Base-by-base conservation (phyloP, 1,284 basidiomycete genomes). In the Sutorius eximius region DNA sequence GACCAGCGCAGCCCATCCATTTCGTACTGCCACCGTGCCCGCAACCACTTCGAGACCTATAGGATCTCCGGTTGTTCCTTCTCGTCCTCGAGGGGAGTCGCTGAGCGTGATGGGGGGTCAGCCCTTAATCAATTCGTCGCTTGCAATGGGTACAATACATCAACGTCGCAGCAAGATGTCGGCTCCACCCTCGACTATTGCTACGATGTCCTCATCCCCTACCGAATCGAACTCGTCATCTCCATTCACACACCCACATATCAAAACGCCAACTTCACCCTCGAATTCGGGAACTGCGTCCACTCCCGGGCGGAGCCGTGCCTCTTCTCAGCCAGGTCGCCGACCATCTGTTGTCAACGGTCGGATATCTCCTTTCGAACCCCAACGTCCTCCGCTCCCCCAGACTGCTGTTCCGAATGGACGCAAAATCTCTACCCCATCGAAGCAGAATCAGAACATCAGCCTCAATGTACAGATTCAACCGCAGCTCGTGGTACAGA, bases 291-390 rank as follows among this genome's bases (percentile, higher is more conserved):
- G 51, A 64, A 67, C 51, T 48, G 67, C 52, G 48, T 63, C 52
- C 58, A 66, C 43, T 49, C 64, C 37, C 5, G 79, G 79, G 34
- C 81, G 89, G 52, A 78, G 65, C 57, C 81, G 89, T 42, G 86
- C 85, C 48, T 81, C 78, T 20, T 89, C 87, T 36, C 86, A 88
- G 59, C 87, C 87, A 44, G 84, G 83, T 33, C 79, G 85, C 52
- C 76, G 85, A 57, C 82, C 84, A 34, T 81, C 82, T n/a, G 58
- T 82, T 24, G 66, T 74, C 38, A 75, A 75, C 53, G 78, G 78
- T 49, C 73, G 77, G 45, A 71, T 76, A 56, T 80, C 79, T 24
- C 79, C 77, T 24, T 65, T 71, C 37, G 79, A 79, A 49, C 51
- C 59, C 45, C 75, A 76, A 50, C 74, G 73, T 45, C 82, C 83